phyloP scores from a whole-genome alignment of 169 alveolate genomes.

The Miamiensis avidus region DNA sequence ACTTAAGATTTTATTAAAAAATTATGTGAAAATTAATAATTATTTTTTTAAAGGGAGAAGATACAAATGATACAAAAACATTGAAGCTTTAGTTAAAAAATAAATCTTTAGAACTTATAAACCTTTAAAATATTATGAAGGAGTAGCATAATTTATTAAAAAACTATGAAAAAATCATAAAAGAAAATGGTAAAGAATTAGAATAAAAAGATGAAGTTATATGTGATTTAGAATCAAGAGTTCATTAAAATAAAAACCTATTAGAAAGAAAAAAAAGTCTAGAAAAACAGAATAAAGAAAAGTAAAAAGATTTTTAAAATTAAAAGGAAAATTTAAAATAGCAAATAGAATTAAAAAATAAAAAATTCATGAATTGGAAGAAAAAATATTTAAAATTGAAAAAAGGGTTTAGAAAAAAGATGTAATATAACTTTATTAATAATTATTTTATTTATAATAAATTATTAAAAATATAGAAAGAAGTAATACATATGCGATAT shows the following conservation, averaged over 20 bases:
- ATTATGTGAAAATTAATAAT: too few species aligned
- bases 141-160: not conserved
- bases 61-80: too few species aligned
- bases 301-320: not conserved
- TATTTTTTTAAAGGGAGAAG: not conserved
- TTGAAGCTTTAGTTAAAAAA: too few species aligned
- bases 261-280: not conserved
- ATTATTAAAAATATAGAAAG: not conserved
- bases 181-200: not conserved
- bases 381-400: not conserved
- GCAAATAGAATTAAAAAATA: not conserved
- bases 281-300: not conserved
- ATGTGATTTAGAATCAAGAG: not conserved
- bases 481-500: not conserved
- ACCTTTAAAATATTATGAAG: not conserved
- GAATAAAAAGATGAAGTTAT: not conserved
- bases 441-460: too few species aligned
- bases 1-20: not conserved
- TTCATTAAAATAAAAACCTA: too few species aligned
- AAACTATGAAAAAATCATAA: not conserved
- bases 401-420: not conserved
- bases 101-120: not conserved
- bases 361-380: not conserved
- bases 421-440: not conserved
- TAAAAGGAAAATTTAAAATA: not conserved